Evolutionary conservation across 495 filamentous ascomycete genomes (phyloP), one percentile per base, ranked within the genome.

Genomic region (Saxophila tyrrhenica): DNA sequence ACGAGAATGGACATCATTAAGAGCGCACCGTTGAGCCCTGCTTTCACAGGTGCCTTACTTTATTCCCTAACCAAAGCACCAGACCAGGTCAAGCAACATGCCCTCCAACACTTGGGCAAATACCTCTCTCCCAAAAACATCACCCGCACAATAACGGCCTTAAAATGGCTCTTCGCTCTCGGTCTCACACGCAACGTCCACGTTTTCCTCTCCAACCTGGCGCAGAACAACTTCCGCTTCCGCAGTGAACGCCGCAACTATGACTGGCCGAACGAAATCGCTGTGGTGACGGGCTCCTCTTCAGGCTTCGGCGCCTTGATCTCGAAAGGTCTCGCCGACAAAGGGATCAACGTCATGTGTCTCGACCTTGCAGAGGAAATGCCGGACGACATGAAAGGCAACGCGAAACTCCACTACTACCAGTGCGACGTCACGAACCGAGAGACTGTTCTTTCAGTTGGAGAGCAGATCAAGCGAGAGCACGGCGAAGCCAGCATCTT

Each of bases 281-380:
- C 77, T 3, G 67, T 83, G 22, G 48, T 83, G 17, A 83, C 79
- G 0, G 80, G 80, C 1, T 79, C 79, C 25, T 72, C 71, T 49
- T 73, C 71, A 48, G 80, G 79, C 25, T 80, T 83, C 49, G 80
- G 79, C 44, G 71, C 71, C 51, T 64, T 71, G 23, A 66, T 80
- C 23, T 68, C 73, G 55, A 63, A 73, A 17, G 68, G 69, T 32
- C 69, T 83, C 10, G 64, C 71, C 1, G 60, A 60, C n/a, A 66
- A 65, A 13, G 74, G 77, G 17, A 63, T 76, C 48, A 74, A 69
- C 5, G 73, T 81, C 8, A 65, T 75, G 10, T 73, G 81, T 49
- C 61, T 78, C 13, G 78, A 81, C 61, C 70, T 76, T 39, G 64
- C 64, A 19, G 68, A 71, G 68, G 0, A 56, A 38, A 1, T 72